Base-by-base conservation (phyloP, 176 grass and related monocot species). In the Ampelocalamus luodianensis region DNA sequence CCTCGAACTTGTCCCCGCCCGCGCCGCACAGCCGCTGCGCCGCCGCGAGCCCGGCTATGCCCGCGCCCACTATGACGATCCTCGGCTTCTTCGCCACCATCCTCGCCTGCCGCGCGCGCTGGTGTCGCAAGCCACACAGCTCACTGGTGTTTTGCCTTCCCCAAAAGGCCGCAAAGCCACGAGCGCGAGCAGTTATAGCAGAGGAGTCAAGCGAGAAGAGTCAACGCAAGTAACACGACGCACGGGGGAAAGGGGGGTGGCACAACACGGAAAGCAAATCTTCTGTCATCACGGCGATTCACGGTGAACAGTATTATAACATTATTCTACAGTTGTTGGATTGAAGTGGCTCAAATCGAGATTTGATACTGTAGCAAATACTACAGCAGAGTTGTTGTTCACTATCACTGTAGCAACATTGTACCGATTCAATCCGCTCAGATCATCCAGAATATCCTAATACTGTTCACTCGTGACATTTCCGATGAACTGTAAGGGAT, bases 1-100 rank as follows among this genome's bases (percentile, higher is more conserved):
- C 90, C 64, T 98, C 91, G 79, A 98, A 93, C 39, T 75, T 65
- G 60, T 88, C 82, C 9, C 69, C 87, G 24, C 89, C 85, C 10
- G 60, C 40, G 79, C 29, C 68, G 89, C 84, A 86, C 34, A 98
- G 93, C 14, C 83, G 85, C 69, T 40, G 62, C 39, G 93, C 95
- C n/a, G 95, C 89, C 27, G 93, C 63, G 46, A 98, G 91, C 0
- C 95, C 95, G 8, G 95, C 89, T 81, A 98, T 82, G 60, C 95
- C 95, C 11, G 95, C 93, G 20, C 95, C 95, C 20, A 98, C 81
- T 18, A 95, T 50, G 5, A 89, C 91, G 22, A 98, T 59, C 88
- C 88, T 56, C 36, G 85, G 85, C 87, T 90, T 98, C 91, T 85
- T 80, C 27, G 69, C 82, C 66, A 83, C 79, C 93, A 93, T 94